Base-by-base conservation (phyloP, 257 asterid species). In the Voacanga thouarsii region DNA sequence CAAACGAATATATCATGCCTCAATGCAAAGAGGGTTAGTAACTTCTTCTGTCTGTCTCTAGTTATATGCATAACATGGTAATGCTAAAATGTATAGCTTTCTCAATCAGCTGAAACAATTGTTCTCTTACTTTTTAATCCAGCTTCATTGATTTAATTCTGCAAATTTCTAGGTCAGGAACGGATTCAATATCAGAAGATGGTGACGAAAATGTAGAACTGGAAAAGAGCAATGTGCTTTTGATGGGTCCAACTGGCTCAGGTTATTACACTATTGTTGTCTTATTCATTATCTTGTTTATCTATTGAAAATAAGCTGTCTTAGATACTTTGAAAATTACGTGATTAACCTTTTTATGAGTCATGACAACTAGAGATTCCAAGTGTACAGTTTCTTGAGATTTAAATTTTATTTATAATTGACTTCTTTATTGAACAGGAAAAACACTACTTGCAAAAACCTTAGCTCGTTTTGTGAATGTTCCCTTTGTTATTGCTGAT, bases 211-310 rank as follows among this genome's bases (percentile, higher is more conserved):
- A 89, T 71, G 96, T 94, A 68, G 97, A 94, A 77, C 82, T 94
- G 84, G 98, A 94, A 76, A 92, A 94, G 87, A 94, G 98, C 96
- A 94, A 94, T 80, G 96, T 94, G 86, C 90, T 94, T 82, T 86
- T 94, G 88, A 90, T 94, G 96, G 98, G 98, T 23, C 98, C 97
- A 66, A 94, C 98, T 76, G 98, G 98, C 78, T 94, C 98, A 85
- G 98, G 98, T 88, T 33, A 81, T 81, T 83, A 53, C 60, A 63
- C 72, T 70, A 65, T 72, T 65, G 59, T 79, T 79, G 5, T 74
- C n/a, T 30, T 77, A 4, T 39, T 19, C 10, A 60, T 71, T 69
- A 39, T 80, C 74, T 53, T 63, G 56, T 72, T 15, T 75, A 26
- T 67, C 67, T 81, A 68, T 66, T 41, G 76, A 23, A 56, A 49